Conservation (phyloP, 2,329 filamentous ascomycete species). For the Ceratocystis eucalypticola region DNA sequence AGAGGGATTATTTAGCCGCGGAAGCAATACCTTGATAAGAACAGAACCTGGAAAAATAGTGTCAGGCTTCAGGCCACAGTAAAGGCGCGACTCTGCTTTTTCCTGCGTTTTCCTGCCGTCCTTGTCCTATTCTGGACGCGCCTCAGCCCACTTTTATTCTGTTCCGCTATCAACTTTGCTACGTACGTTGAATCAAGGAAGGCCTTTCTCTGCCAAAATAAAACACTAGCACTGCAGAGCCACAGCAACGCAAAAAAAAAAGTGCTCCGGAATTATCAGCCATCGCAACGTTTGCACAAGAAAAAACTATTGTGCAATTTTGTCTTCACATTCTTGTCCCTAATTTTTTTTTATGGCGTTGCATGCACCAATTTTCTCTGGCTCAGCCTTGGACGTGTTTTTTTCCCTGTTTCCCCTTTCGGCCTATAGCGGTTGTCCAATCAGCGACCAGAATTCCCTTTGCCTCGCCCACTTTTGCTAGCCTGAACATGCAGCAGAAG, state of each 20-base stretch:
- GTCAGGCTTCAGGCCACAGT: neutral
- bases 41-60: neutral
- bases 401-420: neutral
- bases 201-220: neutral
- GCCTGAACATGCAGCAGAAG: neutral
- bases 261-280: neutral
- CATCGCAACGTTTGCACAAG: neutral
- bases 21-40: neutral
- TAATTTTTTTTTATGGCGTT: neutral
- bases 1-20: neutral
- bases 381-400: conserved; percentile 1
- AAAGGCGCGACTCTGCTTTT: neutral
- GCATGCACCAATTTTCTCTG: neutral
- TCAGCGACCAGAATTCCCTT: neutral
- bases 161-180: neutral
- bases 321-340: neutral
- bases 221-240: neutral
- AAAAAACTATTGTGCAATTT: neutral
- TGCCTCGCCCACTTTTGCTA: conserved; percentile 1
- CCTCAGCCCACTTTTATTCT: conserved; percentile 4
- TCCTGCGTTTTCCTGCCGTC: neutral
- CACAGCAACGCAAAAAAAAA: neutral
- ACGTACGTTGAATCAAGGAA: neutral
- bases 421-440: neutral
- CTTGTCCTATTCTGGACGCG: neutral